Base-by-base conservation (phyloP, 228 moss, liverwort and hornwort genomes). In the Sphagnum magellanicum region DNA sequence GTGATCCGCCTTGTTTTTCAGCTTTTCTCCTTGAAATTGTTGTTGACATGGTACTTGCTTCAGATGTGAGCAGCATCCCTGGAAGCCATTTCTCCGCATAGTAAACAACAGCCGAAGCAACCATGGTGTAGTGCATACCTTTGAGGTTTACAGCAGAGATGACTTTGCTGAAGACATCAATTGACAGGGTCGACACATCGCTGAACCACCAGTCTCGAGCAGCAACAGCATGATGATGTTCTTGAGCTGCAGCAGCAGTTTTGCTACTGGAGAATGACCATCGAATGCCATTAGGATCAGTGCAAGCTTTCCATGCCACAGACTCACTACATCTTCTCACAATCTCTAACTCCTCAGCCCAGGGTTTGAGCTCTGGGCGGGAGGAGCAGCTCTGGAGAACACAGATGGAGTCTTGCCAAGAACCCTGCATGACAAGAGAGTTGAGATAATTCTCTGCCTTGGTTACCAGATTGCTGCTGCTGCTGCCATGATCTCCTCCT, bases 121-220 rank as follows among this genome's bases (percentile, higher is more conserved):
- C 53, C 12, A 85, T 72, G 50, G 52, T 68, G 0, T 67, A 13
- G 4, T 63, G 50, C 65, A 81, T 63, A 14, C 74, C 81, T 15
- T 47, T 74, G 8, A 48, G 47, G 53, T 70, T 79, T 48, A 79
- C 70, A 6, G 79, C 79, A 5, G 76, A 63, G 16, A 79, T 66
- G 4, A 85, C 76, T 73, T 85, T 72, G n/a, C 72, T 17, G 72
- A 81, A 81, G 58, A 79, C 81, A 53, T 69, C 81, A 65, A 81
- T 69, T 8, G 81, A 78, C 4, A 85, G 72, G 4, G 76, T 78
- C 1, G 79, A 79, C 65, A 85, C 72, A 32, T 85, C 85, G 53
- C 79, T 74, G 52, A 79, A 67, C 85, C 85, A 85, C 85, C 85
- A 85, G 49, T 79, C 74, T n/a, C 16, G 61, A 10, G 74, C 74